Evolutionary conservation across 2,329 filamentous ascomycete genomes (phyloP), one percentile per base, ranked within the genome.

Genomic region (Sphaerulina musiva): DNA sequence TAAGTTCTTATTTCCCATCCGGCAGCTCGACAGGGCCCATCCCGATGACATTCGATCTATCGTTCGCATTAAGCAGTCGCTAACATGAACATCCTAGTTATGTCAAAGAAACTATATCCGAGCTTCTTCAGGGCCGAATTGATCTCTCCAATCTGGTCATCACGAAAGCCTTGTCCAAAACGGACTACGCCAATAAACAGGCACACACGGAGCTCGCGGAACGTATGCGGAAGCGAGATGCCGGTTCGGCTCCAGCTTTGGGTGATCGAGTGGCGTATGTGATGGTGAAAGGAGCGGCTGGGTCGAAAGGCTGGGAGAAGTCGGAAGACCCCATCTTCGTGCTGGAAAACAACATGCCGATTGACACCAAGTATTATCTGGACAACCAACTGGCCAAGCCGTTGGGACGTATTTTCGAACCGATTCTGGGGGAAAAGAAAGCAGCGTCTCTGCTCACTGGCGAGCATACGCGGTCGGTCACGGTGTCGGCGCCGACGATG

Each of bases 111-210:
- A 95, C 87, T 43, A 98, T 98, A 67, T 87, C 93, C 7, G 90
- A 96, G 68, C 80, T 98, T 14, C 77, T 98, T 39, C 93, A 97
- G 69, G 98, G 98, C 77, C 96, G 95, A 72, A 79, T 98, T 64
- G 93, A 98, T 74, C 95, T 98, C 88, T 96, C 92, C 38, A 97
- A 98, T 72, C 84, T 98, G 14, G 95, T 98, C 70, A 98, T 98
- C 67, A 98, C 93, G 29, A 98, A 98, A 73, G 93, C 93, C 0
- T 79, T 98, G 20, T 86, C 92, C 11, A 98, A 98, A 70, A 82
- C 83, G 41, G 86, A 89, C 68, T 98, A 98, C 70, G 83, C 85
- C 9, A 87, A 84, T 48, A 97, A 95, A 72, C 92, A 97, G 76
- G 92, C 93, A 2, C 93, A 98, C 71, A 89, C 95, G 46, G 92